Percentiles rank a stretch among this genome's conserved stretches.
Conservation (phyloP, 2,329 filamentous ascomycete genomes). For the Calonectria pauciramosa region DNA sequence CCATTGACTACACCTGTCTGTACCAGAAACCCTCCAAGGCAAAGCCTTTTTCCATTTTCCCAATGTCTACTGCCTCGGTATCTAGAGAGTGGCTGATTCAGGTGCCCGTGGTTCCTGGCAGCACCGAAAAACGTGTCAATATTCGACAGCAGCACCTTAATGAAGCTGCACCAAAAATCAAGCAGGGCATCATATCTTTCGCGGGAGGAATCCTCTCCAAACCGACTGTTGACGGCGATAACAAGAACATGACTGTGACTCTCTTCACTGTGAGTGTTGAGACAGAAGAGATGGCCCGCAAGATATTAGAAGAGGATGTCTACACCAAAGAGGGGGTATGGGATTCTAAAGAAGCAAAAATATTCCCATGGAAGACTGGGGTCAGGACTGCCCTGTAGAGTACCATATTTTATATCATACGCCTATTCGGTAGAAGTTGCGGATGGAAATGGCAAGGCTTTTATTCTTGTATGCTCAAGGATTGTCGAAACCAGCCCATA, state of each 20-base stretch:
- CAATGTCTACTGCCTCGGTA: background rate
- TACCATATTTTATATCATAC: too few relatives aligned
- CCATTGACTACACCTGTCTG: background rate
- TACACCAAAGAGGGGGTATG: background rate
- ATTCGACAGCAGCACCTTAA: slow-evolving; percentile 9
- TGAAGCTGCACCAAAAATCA: slow-evolving; percentile 9
- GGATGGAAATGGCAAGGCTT: too few relatives aligned
- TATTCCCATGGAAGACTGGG: slow-evolving; percentile 13
- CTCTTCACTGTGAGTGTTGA: slow-evolving; percentile 2
- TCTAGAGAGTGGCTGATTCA: slow-evolving; percentile 12
- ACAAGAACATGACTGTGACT: slow-evolving; percentile 6
- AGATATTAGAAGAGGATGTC: slow-evolving; percentile 11
- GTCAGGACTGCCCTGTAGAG: background rate
- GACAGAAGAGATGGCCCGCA: background rate
- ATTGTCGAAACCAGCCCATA: too few relatives aligned
- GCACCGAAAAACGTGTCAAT: background rate
- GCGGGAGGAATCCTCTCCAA: slow-evolving; percentile 8
- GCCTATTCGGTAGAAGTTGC: too few relatives aligned
- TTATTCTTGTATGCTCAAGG: too few relatives aligned
- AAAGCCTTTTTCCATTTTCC: background rate
- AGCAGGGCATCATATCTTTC: slow-evolving; percentile 4
- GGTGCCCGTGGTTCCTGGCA: background rate
- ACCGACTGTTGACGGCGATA: slow-evolving; percentile 1
- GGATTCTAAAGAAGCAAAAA: slow-evolving; percentile 1
- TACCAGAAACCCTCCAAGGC: background rate